Percentiles rank a stretch among this genome's conserved stretches.
Conservation (phyloP, 768 basidiomycete species). For the Royoungia palumana region DNA sequence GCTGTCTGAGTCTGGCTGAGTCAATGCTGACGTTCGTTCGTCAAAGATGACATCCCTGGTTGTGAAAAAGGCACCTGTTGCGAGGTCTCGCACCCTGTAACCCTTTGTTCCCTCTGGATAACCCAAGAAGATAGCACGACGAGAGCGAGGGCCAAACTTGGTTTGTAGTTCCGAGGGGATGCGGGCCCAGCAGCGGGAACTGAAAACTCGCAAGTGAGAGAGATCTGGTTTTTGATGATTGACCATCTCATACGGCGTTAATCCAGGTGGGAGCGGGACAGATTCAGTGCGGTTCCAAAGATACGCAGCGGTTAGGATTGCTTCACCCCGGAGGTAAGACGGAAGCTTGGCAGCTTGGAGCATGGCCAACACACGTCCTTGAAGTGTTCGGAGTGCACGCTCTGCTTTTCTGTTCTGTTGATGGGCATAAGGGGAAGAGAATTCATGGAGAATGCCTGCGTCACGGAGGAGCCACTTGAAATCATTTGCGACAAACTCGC, state of each 20-base stretch:
- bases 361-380: neutral
- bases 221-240: no score
- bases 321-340: neutral
- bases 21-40: neutral
- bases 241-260: no score
- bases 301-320: neutral
- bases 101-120: constrained; percentile 4
- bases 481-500: constrained; percentile 7
- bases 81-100: constrained; percentile 1
- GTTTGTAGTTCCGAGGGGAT: neutral
- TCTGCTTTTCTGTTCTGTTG: constrained; percentile 34
- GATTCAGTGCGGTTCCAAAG: neutral
- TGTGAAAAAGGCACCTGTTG: neutral
- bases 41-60: neutral
- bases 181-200: constrained; percentile 11
- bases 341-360: no score
- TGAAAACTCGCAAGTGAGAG: constrained; percentile 16
- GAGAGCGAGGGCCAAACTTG: constrained; percentile 11
- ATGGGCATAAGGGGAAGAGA: constrained; percentile 32
- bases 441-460: no score
- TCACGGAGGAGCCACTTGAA: no score
- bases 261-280: no score
- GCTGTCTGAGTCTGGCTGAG: no score
- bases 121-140: neutral
- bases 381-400: constrained; percentile 14